Conservation (phyloP, 1,284 basidiomycete genomes). For the Trichosporon asahii region DNA sequence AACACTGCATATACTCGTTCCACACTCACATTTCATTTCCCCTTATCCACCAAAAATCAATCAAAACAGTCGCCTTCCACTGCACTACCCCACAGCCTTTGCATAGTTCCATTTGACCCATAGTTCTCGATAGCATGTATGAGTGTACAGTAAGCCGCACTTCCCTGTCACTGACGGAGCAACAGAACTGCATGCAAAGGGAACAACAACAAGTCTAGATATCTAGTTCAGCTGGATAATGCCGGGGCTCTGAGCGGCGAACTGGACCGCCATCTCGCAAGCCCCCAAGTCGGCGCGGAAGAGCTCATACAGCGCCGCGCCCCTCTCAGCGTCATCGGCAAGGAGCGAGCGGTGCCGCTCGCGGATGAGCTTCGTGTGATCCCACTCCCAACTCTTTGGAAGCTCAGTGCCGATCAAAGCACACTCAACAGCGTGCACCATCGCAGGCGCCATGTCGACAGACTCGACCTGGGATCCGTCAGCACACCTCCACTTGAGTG, state of each 20-base stretch:
- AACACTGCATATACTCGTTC: neutral
- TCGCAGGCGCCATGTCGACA: neutral
- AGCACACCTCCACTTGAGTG: neutral
- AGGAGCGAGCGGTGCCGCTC: neutral
- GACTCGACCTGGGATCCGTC: neutral
- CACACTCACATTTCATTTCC: neutral
- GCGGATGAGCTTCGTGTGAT: neutral
- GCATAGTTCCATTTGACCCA: neutral
- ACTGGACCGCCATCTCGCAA: neutral
- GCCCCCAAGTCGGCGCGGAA: neutral
- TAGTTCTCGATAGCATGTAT: slow-evolving; percentile 8
- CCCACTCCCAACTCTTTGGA: neutral
- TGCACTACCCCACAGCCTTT: neutral
- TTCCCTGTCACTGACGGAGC: neutral
- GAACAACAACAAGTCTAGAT: neutral
- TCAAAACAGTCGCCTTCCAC: neutral
- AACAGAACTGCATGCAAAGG: neutral
- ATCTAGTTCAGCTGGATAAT: neutral
- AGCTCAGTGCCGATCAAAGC: neutral
- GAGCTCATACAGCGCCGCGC: neutral
- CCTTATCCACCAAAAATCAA: neutral
- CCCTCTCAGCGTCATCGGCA: neutral
- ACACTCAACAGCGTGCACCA: neutral
- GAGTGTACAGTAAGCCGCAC: neutral
- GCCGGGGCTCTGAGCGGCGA: neutral